Evolutionary conservation across 1,139 yeast species (phyloP).

Genomic region (Suhomyces chickasaworum): DNA sequence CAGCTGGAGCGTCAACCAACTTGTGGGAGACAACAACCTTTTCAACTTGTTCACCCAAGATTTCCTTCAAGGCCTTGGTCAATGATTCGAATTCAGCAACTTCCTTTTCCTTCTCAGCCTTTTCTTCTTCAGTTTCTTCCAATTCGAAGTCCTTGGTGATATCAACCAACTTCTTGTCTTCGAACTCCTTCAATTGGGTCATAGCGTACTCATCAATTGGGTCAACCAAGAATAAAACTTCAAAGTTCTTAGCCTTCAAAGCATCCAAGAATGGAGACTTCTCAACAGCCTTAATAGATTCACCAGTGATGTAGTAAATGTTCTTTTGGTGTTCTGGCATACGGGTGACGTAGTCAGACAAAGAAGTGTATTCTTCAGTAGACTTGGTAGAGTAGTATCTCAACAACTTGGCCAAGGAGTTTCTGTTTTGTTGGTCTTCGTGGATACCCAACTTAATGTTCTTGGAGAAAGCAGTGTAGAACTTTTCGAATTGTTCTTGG

Average conservation of each 20-base stretch:
- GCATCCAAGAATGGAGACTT: conserved; percentile 99
- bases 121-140: conserved; percentile 99
- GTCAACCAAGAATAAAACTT: conserved; percentile 96
- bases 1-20: conserved; percentile 98
- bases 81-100: conserved; percentile 88
- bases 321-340: conserved; percentile 99
- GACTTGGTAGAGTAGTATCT: conserved; percentile 98
- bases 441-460: conserved; percentile 98
- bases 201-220: conserved; percentile 99
- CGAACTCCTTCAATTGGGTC: conserved; percentile 99
- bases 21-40: conserved; percentile 98
- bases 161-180: conserved; percentile 98
- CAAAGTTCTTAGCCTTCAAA: conserved; percentile 97
- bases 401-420: conserved; percentile 90
- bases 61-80: conserved; percentile 93
- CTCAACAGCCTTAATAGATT: conserved; percentile 95
- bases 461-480: conserved; percentile 98
- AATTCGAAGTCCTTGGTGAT: conserved; percentile 99
- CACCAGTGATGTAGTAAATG: conserved; percentile 99
- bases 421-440: conserved; percentile 98
- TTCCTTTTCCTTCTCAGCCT: conserved; percentile 90
- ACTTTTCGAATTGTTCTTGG: conserved; percentile 96
- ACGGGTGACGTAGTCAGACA: conserved; percentile 96
- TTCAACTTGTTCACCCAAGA: conserved; percentile 98
- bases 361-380: conserved; percentile 88